phyloP scores from a whole-genome alignment of 23 red algal species.

The Gracilariopsis chorda region DNA sequence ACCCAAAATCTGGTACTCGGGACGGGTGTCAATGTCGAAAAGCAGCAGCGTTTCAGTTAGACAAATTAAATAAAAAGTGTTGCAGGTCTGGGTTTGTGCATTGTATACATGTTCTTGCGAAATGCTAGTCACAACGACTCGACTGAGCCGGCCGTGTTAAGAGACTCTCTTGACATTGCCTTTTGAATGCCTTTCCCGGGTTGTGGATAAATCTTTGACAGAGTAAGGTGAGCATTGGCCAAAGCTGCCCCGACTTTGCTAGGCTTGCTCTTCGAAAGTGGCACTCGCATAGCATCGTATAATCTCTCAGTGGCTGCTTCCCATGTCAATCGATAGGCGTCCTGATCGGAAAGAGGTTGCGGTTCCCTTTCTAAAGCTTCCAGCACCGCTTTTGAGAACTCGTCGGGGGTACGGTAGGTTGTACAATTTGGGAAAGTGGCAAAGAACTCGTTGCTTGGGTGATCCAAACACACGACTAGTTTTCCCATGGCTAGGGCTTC shows the following conservation, averaged over 20 bases:
- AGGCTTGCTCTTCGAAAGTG: conserved; percentile 35
- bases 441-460: conserved; percentile 85
- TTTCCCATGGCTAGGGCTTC: conserved; percentile 87
- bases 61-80: no score
- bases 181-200: conserved; percentile 41
- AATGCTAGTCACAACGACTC: no score
- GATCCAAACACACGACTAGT: conserved; percentile 52
- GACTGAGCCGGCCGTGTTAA: no score
- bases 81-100: no score
- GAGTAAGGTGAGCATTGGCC: conserved; percentile 24
- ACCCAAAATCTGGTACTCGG: no score
- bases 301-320: conserved; percentile 69
- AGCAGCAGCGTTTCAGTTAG: no score
- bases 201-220: conserved; percentile 60
- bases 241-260: conserved; percentile 48
- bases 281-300: conserved; percentile 75
- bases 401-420: conserved; percentile 18
- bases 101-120: no score
- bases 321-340: conserved; percentile 77
- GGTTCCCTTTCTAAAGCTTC: conserved; percentile 42
- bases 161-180: not conserved
- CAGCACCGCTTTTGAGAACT: conserved; percentile 47
- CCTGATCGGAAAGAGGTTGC: conserved; percentile 55
- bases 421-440: conserved; percentile 62
- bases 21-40: no score